These are phyloP conservation scores for Mycena kentingensis DNA, from an alignment of 768 basidiomycete genomes.

Conservation along the genomic window DNA sequence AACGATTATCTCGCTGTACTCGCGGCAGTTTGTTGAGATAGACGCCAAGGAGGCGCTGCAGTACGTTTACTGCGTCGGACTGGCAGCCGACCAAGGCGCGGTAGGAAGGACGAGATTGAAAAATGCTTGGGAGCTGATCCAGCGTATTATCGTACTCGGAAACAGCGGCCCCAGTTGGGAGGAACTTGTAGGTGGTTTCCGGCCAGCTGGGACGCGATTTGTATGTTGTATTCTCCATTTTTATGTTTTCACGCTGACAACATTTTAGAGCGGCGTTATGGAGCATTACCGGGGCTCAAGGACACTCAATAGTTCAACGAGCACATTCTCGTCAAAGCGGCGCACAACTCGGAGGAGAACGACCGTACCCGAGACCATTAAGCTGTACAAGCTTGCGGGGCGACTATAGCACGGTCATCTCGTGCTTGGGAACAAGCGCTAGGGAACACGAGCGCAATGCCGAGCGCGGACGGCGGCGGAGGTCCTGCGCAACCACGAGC, in stretches of 20 bases:
- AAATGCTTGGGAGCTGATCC: constrained; percentile 75
- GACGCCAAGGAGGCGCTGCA: constrained; percentile 94
- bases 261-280: constrained; percentile 74
- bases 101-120: constrained; percentile 86
- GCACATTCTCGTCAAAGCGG: constrained; percentile 81
- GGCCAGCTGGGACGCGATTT: constrained; percentile 85
- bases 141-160: constrained; percentile 76
- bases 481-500: constrained; percentile 79
- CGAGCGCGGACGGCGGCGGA: constrained; percentile 65
- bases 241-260: neutral
- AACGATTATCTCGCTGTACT: constrained; percentile 88
- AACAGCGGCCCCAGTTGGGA: constrained; percentile 86
- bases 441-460: constrained; percentile 76
- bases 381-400: constrained; percentile 94
- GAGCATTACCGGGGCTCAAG: constrained; percentile 78
- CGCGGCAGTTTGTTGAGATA: constrained; percentile 88
- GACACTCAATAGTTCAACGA: constrained; percentile 72
- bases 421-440: constrained; percentile 85
- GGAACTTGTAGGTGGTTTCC: constrained; percentile 91
- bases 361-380: constrained; percentile 89
- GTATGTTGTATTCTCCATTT: constrained; percentile 46
- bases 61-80: constrained; percentile 86
- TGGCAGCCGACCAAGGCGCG: constrained; percentile 70
- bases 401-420: constrained; percentile 84
- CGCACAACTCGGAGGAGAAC: constrained; percentile 79